These are phyloP conservation scores for Debaryomyces robertsiae DNA, from an alignment of 1,139 yeast species.

Conservation along the genomic window DNA sequence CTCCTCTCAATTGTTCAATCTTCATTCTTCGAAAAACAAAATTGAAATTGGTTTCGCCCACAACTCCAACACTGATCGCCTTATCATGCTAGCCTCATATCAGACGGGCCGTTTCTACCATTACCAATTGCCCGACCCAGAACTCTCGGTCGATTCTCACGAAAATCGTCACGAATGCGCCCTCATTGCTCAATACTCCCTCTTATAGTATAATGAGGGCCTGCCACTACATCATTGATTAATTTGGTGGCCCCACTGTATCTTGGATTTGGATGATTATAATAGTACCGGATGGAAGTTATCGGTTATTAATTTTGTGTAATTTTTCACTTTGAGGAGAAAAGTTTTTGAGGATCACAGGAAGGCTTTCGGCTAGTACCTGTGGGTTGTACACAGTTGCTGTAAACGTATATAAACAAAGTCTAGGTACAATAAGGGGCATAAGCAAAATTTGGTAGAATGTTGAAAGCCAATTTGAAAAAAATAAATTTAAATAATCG, in stretches of 20 bases:
- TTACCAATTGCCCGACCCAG: constrained; percentile 34
- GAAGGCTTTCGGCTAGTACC: constrained; percentile 5
- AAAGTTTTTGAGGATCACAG: constrained; percentile 9
- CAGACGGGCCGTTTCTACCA: constrained; percentile 44
- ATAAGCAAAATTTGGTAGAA: constrained; percentile 2
- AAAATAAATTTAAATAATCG: constrained; percentile 5
- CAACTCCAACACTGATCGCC: constrained; percentile 21
- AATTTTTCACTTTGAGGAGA: constrained; percentile 9
- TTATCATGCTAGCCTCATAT: constrained; percentile 43
- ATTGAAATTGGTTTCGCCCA: constrained; percentile 42
- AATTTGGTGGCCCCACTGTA: background rate
- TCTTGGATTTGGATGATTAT: too few species aligned
- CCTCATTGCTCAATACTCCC: constrained; percentile 28
- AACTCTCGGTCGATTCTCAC: constrained; percentile 16
- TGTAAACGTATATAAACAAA: constrained; percentile 5
- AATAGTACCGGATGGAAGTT: background rate
- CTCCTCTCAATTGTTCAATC: constrained; percentile 18
- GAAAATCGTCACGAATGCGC: constrained; percentile 35
- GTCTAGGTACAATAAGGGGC: background rate
- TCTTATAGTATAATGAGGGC: constrained; percentile 13
- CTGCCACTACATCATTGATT: background rate
- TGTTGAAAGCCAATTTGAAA: constrained; percentile 10
- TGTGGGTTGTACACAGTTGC: constrained; percentile 6
- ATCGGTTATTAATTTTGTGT: constrained; percentile 4
- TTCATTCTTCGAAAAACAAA: constrained; percentile 16